Conservation (phyloP, 2,329 filamentous ascomycete genomes). For the Alternaria longipes region DNA sequence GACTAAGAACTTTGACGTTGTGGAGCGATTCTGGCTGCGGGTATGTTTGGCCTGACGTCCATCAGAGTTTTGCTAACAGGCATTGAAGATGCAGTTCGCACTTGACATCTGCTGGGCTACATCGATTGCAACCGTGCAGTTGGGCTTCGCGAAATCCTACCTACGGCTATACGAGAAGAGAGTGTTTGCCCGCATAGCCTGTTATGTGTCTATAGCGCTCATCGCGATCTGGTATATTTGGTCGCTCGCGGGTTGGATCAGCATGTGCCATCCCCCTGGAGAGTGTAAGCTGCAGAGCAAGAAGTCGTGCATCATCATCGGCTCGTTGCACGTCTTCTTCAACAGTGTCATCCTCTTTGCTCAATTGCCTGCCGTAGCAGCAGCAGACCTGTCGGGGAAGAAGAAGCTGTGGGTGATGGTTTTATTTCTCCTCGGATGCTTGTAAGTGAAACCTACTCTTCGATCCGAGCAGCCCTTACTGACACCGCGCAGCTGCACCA, state of each 20-base stretch:
- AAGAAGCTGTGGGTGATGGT: slow-evolving; percentile 22
- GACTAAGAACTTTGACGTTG: slow-evolving; percentile 15
- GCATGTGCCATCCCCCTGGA: slow-evolving; percentile 30
- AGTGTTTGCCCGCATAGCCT: slow-evolving; percentile 11
- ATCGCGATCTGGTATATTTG: slow-evolving; percentile 28
- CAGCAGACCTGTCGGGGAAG: slow-evolving; percentile 21
- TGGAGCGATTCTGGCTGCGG: slow-evolving; percentile 23
- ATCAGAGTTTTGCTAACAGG: slow-evolving; percentile 6
- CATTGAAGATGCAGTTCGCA: slow-evolving; percentile 28
- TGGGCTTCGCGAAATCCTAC: slow-evolving; percentile 30
- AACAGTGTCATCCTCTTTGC: slow-evolving; percentile 24
- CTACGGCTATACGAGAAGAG: slow-evolving; percentile 27
- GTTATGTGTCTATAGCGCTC: slow-evolving; percentile 22
- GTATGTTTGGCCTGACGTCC: slow-evolving; percentile 4
- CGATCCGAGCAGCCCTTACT: neutral
- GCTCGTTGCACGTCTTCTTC: slow-evolving; percentile 31
- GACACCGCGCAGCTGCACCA: slow-evolving; percentile 22
- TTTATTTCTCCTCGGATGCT: slow-evolving; percentile 27
- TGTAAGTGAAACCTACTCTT: slow-evolving; percentile 18
- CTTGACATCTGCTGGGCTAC: slow-evolving; percentile 34
- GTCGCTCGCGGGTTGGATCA: slow-evolving; percentile 27
- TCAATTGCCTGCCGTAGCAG: slow-evolving; percentile 22
- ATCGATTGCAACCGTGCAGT: slow-evolving; percentile 30
- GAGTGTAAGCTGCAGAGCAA: slow-evolving; percentile 26
- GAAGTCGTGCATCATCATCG: slow-evolving; percentile 28